phyloP scores from a whole-genome alignment of 2,329 filamentous ascomycete genomes.

The Drechmeria coniospora region DNA sequence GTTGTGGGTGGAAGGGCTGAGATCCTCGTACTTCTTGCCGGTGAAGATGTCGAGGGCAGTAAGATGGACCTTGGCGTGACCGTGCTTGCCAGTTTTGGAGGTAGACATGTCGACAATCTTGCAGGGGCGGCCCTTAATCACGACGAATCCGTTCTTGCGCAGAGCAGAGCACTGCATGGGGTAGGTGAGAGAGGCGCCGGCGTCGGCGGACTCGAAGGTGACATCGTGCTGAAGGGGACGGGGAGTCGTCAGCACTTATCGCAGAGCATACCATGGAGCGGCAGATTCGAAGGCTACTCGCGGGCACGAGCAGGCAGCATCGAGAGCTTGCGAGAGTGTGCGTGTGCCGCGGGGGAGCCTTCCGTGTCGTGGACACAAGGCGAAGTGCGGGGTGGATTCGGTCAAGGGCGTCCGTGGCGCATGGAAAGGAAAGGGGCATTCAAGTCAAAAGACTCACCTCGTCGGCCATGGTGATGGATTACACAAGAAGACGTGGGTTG shows the following conservation, averaged over 20 bases:
- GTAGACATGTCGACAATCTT: constrained; percentile 99
- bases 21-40: constrained; percentile 97
- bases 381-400: constrained; percentile 32
- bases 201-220: constrained; percentile 83
- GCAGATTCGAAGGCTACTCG: no score
- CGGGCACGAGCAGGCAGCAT: neutral
- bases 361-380: constrained; percentile 19
- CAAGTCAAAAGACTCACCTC: constrained; percentile 33
- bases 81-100: constrained; percentile 99
- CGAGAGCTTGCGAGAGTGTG: neutral
- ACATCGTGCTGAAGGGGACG: constrained; percentile 40
- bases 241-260: constrained; percentile 5
- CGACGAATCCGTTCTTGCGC: constrained; percentile 97
- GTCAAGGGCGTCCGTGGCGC: no score
- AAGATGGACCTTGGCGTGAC: constrained; percentile 99
- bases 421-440: no score
- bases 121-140: constrained; percentile 98
- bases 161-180: constrained; percentile 99
- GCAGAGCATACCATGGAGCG: no score
- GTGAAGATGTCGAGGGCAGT: constrained; percentile 99
- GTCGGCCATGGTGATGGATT: constrained; percentile 42
- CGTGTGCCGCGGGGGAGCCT: constrained; percentile 3
- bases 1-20: constrained; percentile 94
- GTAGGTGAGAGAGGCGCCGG: constrained; percentile 85
- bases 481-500: constrained; percentile 19